Conservation (phyloP, 2,329 filamentous ascomycete species). For the Domatiomyces catenatus region DNA sequence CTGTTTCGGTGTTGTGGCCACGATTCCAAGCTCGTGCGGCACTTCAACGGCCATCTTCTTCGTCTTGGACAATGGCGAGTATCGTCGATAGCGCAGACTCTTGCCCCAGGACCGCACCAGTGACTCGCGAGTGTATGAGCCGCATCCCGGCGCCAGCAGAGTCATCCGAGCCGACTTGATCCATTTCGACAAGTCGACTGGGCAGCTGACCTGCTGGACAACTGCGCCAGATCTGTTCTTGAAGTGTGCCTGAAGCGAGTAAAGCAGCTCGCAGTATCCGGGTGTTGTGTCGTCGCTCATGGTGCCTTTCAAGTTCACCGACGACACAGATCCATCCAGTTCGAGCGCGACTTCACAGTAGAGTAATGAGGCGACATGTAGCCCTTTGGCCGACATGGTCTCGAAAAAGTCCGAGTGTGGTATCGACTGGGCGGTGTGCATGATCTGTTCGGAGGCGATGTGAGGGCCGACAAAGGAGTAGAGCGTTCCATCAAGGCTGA, state of each 20-base stretch:
- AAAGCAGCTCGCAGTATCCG: background rate
- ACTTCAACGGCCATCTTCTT: slow-evolving; percentile 6
- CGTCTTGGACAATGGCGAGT: slow-evolving; percentile 2
- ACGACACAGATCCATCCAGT: background rate
- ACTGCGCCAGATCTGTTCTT: background rate
- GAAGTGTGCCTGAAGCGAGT: background rate
- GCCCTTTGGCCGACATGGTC: background rate
- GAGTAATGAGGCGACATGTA: background rate
- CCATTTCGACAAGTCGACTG: slow-evolving; percentile 8
- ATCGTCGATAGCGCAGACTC: background rate
- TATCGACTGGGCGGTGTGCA: background rate
- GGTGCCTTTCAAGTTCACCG: background rate
- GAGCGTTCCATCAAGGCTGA: background rate
- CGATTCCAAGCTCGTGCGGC: slow-evolving; percentile 7
- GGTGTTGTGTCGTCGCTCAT: background rate
- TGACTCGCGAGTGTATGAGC: slow-evolving; percentile 7
- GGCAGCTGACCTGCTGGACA: slow-evolving; percentile 8
- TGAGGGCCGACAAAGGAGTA: background rate
- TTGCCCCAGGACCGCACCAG: slow-evolving; percentile 1
- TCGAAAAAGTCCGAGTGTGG: background rate
- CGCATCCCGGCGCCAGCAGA: background rate
- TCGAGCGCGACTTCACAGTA: background rate
- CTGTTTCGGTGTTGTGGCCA: slow-evolving; percentile 5
- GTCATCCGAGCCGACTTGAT: slow-evolving; percentile 7
- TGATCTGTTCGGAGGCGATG: background rate